Evolutionary conservation across 805 yeast genomes (phyloP), one percentile per base, ranked within the genome.

Genomic region (Komagataella pastoris): DNA sequence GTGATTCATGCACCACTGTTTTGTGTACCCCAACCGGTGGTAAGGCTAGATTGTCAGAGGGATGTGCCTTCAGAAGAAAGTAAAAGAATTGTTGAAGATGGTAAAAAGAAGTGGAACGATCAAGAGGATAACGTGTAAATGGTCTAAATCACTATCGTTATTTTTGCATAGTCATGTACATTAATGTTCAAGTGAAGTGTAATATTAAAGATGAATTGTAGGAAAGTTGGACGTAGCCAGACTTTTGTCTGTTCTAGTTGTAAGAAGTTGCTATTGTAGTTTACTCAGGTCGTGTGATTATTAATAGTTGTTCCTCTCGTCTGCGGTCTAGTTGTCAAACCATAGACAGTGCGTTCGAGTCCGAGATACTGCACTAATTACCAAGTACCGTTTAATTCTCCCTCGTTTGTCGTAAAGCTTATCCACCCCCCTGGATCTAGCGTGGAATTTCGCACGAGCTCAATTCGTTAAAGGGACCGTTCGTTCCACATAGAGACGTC

Each of bases 11-110:
- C 80, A 84, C 98, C 63, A 88, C 97, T 62, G 97, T 93, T 61
- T 85, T 93, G 71, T 90, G 98, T 79, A 85, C 95, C 70, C 99
- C 99, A 73, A 85, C 97, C 62, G 99, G 99, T 83, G 99, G 99
- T 82, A 93, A 93, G 84, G 97, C 98, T 71, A 89, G 85, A 78
- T 83, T 93, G 74, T 89, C 98, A 65, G 99, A 95, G 80, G 99
- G 99, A 75, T 87, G 95, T 72, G 93, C 99, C 67, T 93, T 89
- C 95, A 89, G 98, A 85, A 88, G 88, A 79, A 93, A 91, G 88
- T 91, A 88, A 85, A 62, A 56, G 40, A 30, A 30, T 30, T 10
- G 4, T 30, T 30, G 40, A 10, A 30, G 40, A 30, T 30, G 40
- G 14, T 30, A 5, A 10, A 21, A 30, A 30, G 40, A 30, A 30